Evolutionary conservation across 345 rosid genomes (phyloP).

Genomic region (Noccaea bulbosa): DNA sequence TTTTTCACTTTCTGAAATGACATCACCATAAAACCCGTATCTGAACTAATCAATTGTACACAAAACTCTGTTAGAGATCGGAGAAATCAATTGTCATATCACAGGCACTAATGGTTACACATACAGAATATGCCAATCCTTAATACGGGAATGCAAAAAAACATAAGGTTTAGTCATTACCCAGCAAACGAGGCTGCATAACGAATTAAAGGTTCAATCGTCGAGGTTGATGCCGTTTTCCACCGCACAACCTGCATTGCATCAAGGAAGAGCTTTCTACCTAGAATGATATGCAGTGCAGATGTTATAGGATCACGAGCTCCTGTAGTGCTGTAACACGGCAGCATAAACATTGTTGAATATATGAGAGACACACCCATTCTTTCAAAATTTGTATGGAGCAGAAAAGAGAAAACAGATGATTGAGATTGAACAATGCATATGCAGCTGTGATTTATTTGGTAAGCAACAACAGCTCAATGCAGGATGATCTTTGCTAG

Average conservation of each 20-base stretch:
- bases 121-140: neutral
- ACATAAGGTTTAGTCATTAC: slow-evolving; percentile 50
- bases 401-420: slow-evolving; percentile 5
- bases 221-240: slow-evolving; percentile 64
- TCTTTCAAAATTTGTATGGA: slow-evolving; percentile 1
- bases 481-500: slow-evolving; percentile 6
- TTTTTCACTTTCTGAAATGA: slow-evolving; percentile 90
- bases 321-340: slow-evolving; percentile 81
- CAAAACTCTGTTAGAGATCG: slow-evolving; percentile 38
- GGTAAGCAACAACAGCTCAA: slow-evolving; percentile 5
- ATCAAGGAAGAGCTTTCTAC: slow-evolving; percentile 78
- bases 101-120: neutral
- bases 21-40: slow-evolving; percentile 98
- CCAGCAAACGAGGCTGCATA: slow-evolving; percentile 98
- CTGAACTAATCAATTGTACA: slow-evolving; percentile 52
- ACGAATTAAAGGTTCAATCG: slow-evolving; percentile 77
- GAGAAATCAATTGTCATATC: neutral
- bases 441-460: slow-evolving; percentile 9
- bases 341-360: slow-evolving; percentile 7
- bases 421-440: neutral
- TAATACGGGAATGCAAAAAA: neutral
- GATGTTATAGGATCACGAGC: slow-evolving; percentile 93
- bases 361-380: neutral
- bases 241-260: slow-evolving; percentile 96
- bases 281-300: slow-evolving; percentile 83